Base-by-base conservation (phyloP, 345 rosid species). In the Brassica carinata region DNA sequence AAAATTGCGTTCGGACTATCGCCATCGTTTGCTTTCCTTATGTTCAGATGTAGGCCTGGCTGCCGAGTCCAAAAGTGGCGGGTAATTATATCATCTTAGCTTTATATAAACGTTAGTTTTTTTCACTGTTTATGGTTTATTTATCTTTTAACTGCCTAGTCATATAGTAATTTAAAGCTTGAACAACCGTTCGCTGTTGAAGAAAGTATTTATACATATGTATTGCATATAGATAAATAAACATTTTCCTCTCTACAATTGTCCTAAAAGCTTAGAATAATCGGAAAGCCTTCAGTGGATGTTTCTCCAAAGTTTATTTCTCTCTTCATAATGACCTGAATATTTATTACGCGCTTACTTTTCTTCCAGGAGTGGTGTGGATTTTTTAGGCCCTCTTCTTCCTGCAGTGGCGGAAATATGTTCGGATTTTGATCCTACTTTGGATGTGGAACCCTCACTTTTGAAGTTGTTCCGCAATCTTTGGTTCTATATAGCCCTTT, bases 21-120 rank as follows among this genome's bases (percentile, higher is more conserved):
- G 96, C 72, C 97, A 93, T 83, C 97, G 98, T 59, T 85, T 94
- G 87, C 86, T 96, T 69, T 91, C 97, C 84, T 88, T 96, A 84
- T 96, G 97, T 87, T 96, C 99, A 74, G 98, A 96, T 87, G 96
- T 94, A 73, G 97, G 98, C 82, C 82, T 96, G 87, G 97, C 94
- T 70, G 99, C 98, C 73, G 99, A 96, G 88, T 89, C 97, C 66
- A 91, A 89, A 87, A 90, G 90, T 89, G 99, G 97, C 89, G 90
- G 97, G 99, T 96, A 78, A 53, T 29, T 70, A 65, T 80, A 66
- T 68, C 38, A 58, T 76, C 45, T 77, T 55, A 15, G 26, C 66
- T 74, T 53, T 83, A 53, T 51, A 38, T 59, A 17, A 66, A 66
- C 30, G 5, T 33, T 15, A 14, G 65, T 75, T 64, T 55, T 23